These are phyloP conservation scores for Penicillium bialowiezense DNA, from an alignment of 495 filamentous ascomycete species.

Conservation along the genomic window DNA sequence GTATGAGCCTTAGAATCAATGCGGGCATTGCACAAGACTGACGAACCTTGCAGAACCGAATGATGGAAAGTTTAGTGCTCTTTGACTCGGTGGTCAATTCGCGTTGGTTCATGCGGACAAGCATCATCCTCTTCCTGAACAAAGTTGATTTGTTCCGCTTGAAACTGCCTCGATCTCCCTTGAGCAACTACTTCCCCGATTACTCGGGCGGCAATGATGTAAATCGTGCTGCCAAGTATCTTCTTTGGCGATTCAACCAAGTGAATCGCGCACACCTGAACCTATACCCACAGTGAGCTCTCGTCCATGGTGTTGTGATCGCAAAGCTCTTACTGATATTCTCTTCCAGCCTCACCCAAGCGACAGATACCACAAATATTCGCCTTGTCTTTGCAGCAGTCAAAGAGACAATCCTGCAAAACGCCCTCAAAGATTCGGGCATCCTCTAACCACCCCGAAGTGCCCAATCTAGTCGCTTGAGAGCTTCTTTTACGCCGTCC, in stretches of 20 bases:
- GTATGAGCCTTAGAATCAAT: slow-evolving; percentile 42
- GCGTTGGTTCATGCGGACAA: slow-evolving; percentile 97
- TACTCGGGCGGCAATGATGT: slow-evolving; percentile 97
- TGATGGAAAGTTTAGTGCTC: slow-evolving; percentile 97
- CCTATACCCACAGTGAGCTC: slow-evolving; percentile 91
- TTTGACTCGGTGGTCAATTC: slow-evolving; percentile 99
- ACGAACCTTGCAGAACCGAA: slow-evolving; percentile 69
- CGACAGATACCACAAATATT: slow-evolving; percentile 97
- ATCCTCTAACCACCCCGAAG: slow-evolving; percentile 61
- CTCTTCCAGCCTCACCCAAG: slow-evolving; percentile 80
- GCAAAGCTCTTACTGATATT: slow-evolving; percentile 29
- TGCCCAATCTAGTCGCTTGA: background rate
- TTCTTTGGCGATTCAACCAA: slow-evolving; percentile 98
- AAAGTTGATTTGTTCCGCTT: slow-evolving; percentile 97
- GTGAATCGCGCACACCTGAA: slow-evolving; percentile 96
- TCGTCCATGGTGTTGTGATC: background rate
- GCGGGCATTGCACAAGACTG: background rate
- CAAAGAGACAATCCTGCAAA: slow-evolving; percentile 98
- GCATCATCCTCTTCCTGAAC: slow-evolving; percentile 97
- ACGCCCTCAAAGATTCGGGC: slow-evolving; percentile 95
- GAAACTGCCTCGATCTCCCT: slow-evolving; percentile 83
- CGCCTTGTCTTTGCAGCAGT: slow-evolving; percentile 96
- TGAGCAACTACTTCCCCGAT: slow-evolving; percentile 94
- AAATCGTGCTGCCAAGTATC: slow-evolving; percentile 94
- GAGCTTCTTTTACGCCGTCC: background rate